Evolutionary conservation across 83 land plant species (phyloP), one percentile per base, ranked within the genome.

Genomic region (Diphasiastrum complanatum): DNA sequence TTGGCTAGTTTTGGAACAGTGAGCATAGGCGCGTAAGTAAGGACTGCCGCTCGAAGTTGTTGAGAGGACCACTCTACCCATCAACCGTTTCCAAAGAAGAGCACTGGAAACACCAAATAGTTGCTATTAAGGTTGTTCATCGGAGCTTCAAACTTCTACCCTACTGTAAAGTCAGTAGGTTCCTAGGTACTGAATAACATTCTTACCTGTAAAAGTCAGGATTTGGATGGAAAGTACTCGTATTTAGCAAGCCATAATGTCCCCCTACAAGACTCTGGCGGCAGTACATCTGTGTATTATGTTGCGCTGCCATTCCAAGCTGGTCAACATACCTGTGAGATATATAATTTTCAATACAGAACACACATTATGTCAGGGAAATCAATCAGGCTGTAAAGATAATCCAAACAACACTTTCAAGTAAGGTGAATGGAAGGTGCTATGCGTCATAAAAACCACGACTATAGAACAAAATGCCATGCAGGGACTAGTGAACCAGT

Each of bases 261-360:
- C 91, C 96, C 31, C 96, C 96, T 33, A 86, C 68, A 12, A 90
- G 72, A 26, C 77, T 80, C 29, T 90, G 96, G 41, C 96, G 74
- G 63, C 96, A 90, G 19, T 83, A 90, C 24, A 63, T 72, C 52
- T 78, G 79, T 2, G 80, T 84, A 47, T 78, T 71, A 58, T 68
- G 78, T 5, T 40, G 33, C 20, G 97, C 65, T 24, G 93, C 60
- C 97, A 86, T 79, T 1, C 93, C 97, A 12, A 91, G 80, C 61
- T 91, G 86, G 75, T 91, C 92, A 73, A 91, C 60, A 69, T 81
- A 91, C 97, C 97, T n/a, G n/a, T n/a, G n/a, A n/a, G n/a, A n/a
- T n/a, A n/a, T n/a, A n/a, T n/a, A n/a, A n/a, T n/a, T n/a, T n/a
- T n/a, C n/a, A n/a, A n/a, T n/a, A n/a, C n/a, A n/a, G n/a, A n/a